Percentiles rank a stretch among this genome's conserved stretches.
phyloP scores from a whole-genome alignment of 768 basidiomycete species.

The Trametes elegans region DNA sequence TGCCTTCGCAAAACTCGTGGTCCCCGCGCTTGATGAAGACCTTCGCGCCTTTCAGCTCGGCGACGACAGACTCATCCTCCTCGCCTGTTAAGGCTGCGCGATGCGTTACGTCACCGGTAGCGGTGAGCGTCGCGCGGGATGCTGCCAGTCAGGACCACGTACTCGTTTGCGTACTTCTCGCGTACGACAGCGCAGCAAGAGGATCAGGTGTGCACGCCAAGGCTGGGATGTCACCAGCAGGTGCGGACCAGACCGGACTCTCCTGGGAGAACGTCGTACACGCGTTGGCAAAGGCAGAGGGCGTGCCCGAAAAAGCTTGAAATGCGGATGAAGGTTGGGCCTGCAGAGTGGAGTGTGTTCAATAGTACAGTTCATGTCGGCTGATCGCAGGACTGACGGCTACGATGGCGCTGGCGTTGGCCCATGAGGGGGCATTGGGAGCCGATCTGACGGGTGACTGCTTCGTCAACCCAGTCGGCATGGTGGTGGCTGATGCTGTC shows the following conservation, averaged over 20 bases:
- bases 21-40: slow-evolving; percentile 55
- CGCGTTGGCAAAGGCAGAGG: slow-evolving; percentile 17
- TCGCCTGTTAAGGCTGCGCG: slow-evolving; percentile 55
- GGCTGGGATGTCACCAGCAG: background rate
- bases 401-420: background rate
- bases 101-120: background rate
- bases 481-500: too few relatives aligned
- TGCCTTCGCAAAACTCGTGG: slow-evolving; percentile 56
- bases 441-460: background rate
- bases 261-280: background rate
- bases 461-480: too few relatives aligned
- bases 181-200: slow-evolving; percentile 19
- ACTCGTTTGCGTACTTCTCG: slow-evolving; percentile 16
- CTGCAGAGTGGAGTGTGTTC: background rate
- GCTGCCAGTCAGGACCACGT: background rate
- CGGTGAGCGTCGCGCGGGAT: background rate
- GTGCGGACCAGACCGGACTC: slow-evolving; percentile 14
- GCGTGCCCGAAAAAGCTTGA: slow-evolving; percentile 21
- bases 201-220: slow-evolving; percentile 5
- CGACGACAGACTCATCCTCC: slow-evolving; percentile 55
- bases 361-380: background rate
- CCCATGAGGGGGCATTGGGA: background rate
- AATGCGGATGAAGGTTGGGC: slow-evolving; percentile 27
- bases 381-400: background rate
- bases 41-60: slow-evolving; percentile 60